Evolutionary conservation across 2,329 filamentous ascomycete species (phyloP), one percentile per base, ranked within the genome.

Genomic region (Tolypocladium capitatum): DNA sequence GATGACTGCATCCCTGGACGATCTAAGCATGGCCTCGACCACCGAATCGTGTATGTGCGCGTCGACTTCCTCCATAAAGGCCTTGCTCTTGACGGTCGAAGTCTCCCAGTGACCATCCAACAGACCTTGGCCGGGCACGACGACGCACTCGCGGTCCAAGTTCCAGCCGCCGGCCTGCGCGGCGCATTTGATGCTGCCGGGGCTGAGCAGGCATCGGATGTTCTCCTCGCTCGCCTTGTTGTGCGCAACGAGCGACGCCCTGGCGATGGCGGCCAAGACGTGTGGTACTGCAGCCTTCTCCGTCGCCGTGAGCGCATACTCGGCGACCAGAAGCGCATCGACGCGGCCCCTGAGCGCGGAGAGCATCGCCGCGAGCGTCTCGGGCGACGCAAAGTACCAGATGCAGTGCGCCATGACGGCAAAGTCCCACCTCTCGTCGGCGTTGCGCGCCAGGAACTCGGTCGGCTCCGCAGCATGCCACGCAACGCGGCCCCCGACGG

Each of bases 311-410:
- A 62, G 54, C 1, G 59, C 55, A 36, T 60, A 61, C 48, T 62
- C 60, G 2, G 59, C 60, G 3, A 62, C 27, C 16, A 56, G 49
- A 5, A 61, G 46, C 21, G 38, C 34, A 21, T 40, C 49, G 5
- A 49, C 55, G 9, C 57, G 57, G 13, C 53, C 52, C 35, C 48
- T 51, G 24, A 62, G 46, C 5, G 55, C 51, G 5, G 41, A 35
- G 7, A 62, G 48, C 16, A 58, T 59, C 13, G 36, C 45, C 3
- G 40, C 48, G 13, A 61, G 59, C 11, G 61, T 52, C 0, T 54
- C 51, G 0, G 64, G 64, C 1, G 64, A 65, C 16, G 62, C 53
- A 53, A 80, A 78, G 56, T 79, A 80, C 70, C 71, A 80, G 28
- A 75, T 63, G 52, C 65, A 70, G 57, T 79, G 75, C 18, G 63